These are phyloP conservation scores for Nemania sp. DNA, from an alignment of 2,329 filamentous ascomycete genomes.

Conservation along the genomic window DNA sequence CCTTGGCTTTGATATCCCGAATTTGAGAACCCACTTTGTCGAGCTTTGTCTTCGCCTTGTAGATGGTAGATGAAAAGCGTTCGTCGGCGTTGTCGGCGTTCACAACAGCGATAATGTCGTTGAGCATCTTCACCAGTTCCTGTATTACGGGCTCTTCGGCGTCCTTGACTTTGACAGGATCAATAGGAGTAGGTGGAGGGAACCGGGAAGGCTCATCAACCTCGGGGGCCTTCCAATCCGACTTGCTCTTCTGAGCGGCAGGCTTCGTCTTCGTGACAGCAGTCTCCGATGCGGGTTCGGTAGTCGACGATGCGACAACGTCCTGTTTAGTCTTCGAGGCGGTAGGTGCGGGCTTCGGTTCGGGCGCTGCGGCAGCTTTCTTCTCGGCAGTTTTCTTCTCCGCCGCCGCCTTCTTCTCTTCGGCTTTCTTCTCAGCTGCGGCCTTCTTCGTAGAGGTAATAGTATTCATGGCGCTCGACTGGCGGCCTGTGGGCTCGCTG, in stretches of 20 bases:
- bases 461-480: conserved; percentile 37
- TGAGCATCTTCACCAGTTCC: conserved; percentile 91
- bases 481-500: conserved; percentile 33
- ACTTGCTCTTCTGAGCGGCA: conserved; percentile 32
- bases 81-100: conserved; percentile 80
- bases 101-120: conserved; percentile 91
- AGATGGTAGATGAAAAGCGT: conserved; percentile 77
- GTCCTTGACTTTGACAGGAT: conserved; percentile 74
- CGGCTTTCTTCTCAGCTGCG: conserved; percentile 23
- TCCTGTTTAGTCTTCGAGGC: conserved; percentile 37
- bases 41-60: conserved; percentile 84
- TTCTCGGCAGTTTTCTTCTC: conserved; percentile 35
- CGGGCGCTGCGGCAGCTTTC: conserved; percentile 20
- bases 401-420: too few relatives aligned
- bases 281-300: conserved; percentile 25
- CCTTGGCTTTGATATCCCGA: conserved; percentile 68
- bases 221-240: conserved; percentile 58
- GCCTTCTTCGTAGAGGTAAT: conserved; percentile 35
- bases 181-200: conserved; percentile 70
- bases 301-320: conserved; percentile 40
- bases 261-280: conserved; percentile 4
- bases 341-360: conserved; percentile 24
- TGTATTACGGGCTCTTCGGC: conserved; percentile 87
- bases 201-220: conserved; percentile 67
- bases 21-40: conserved; percentile 79